Evolutionary conservation across 164 flowering plant genomes (phyloP), one percentile per base, ranked within the genome.

Genomic region (Aristolochia contorta): DNA sequence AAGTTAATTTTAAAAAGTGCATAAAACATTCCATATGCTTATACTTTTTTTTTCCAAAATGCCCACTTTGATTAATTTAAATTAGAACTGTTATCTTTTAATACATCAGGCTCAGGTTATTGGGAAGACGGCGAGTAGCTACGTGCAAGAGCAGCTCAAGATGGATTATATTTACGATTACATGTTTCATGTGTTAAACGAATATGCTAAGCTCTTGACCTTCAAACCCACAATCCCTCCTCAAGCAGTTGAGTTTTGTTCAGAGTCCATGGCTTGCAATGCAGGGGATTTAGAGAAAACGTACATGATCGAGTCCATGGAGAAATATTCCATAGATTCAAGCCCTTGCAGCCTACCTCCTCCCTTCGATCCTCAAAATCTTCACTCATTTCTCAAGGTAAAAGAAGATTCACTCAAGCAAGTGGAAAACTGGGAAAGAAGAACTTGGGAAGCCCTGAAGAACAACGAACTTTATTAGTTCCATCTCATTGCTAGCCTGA

Each of bases 101-200:
- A 46, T 10, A 23, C 12, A 16, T 15, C 73, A 83, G 87, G 87
- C 82, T 52, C 71, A 78, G 13, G 75, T 47, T 1, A 79, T 84
- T 10, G 90, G 85, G 7, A 66, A 71, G 64, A 80, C 74, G 6
- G 74, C 72, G 6, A 77, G 81, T 55, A 72, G 51, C 15, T 84
- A 76, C 72, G 73, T 82, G 12, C 72, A 69, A 6, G 79, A 85
- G 48, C 65, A 78, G 16, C 45, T 81, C 21, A 80, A 67, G 67
- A 85, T 85, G 87, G 79, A 77, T 0, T 70, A 71, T 61, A 78
- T 84, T 20, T 82, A 82, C 50, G 85, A 79, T 56, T 82, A 82
- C 85, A 79, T 82, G 85, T 78, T 79, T 66, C 83, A 82, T 72
- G 59, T 79, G 21, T 30, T 85, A 21, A 79, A 61, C 16, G 86